Conservation (phyloP, 352 stramenopile species). For the Pythium rishiriense region DNA sequence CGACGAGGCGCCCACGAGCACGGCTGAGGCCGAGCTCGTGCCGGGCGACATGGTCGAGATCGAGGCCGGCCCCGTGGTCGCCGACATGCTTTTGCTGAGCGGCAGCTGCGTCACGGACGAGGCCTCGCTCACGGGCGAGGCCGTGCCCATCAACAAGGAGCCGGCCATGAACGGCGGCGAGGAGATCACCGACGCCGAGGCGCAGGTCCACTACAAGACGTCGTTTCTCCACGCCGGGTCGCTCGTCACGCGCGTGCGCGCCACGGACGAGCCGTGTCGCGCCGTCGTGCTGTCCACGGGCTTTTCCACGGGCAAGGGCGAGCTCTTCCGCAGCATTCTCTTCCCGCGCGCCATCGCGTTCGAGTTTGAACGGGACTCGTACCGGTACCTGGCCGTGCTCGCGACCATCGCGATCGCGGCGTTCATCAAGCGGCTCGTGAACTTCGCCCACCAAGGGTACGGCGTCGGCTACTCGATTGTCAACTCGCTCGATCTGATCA, state of each 20-base stretch:
- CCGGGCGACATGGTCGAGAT: constrained; percentile 52
- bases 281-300: constrained; percentile 65
- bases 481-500: constrained; percentile 66
- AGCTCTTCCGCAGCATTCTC: constrained; percentile 71
- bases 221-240: constrained; percentile 43
- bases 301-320: constrained; percentile 67
- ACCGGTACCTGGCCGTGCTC: constrained; percentile 52
- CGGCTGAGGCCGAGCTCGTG: constrained; percentile 45
- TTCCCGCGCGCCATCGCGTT: constrained; percentile 60
- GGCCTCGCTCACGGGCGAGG: constrained; percentile 47
- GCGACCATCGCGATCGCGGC: constrained; percentile 44
- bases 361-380: constrained; percentile 68
- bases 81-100: constrained; percentile 45
- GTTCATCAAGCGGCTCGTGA: constrained; percentile 53
- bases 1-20: constrained; percentile 2
- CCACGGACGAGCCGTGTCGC: constrained; percentile 28
- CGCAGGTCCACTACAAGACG: constrained; percentile 28
- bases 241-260: constrained; percentile 27
- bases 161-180: constrained; percentile 16
- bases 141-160: constrained; percentile 47
- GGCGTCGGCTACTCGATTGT: constrained; percentile 35
- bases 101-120: constrained; percentile 48
- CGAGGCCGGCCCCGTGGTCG: constrained; percentile 28
- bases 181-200: constrained; percentile 33
- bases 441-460: constrained; percentile 33